Percentiles rank a stretch among this genome's conserved stretches.
phyloP scores from a whole-genome alignment of 1,139 yeast genomes.

The Sporopachydermia cereana region DNA sequence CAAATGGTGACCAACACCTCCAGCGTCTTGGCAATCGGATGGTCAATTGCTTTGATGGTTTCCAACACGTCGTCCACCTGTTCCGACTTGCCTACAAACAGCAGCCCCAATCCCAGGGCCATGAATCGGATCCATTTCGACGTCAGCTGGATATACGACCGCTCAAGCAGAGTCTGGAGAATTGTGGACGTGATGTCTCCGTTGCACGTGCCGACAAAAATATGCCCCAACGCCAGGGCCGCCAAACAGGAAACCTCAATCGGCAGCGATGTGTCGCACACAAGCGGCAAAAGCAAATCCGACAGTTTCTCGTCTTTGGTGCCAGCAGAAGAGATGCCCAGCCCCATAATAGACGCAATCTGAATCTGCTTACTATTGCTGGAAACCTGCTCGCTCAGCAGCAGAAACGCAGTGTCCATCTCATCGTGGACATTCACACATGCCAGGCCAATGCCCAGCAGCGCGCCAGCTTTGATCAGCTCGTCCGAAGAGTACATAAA shows the following conservation, averaged over 20 bases:
- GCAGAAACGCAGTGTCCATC: slow-evolving; percentile 82
- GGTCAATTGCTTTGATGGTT: slow-evolving; percentile 90
- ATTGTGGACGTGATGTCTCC: slow-evolving; percentile 90
- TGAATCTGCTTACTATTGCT: slow-evolving; percentile 44
- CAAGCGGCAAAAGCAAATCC: slow-evolving; percentile 70
- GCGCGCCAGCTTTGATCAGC: slow-evolving; percentile 91
- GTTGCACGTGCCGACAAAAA: slow-evolving; percentile 91
- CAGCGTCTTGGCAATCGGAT: slow-evolving; percentile 82
- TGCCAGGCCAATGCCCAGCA: slow-evolving; percentile 91
- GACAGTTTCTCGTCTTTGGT: slow-evolving; percentile 78
- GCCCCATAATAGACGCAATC: slow-evolving; percentile 76
- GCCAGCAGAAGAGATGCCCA: slow-evolving; percentile 94
- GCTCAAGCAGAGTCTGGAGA: slow-evolving; percentile 79
- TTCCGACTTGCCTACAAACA: slow-evolving; percentile 91
- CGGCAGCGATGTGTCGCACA: slow-evolving; percentile 64
- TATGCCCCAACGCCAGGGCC: slow-evolving; percentile 86
- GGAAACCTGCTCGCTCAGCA: slow-evolving; percentile 66
- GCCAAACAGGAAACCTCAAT: slow-evolving; percentile 79
- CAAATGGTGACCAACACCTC: slow-evolving; percentile 87
- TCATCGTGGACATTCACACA: slow-evolving; percentile 94
- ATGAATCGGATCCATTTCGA: slow-evolving; percentile 83
- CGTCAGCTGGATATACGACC: slow-evolving; percentile 65
- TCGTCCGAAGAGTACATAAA: slow-evolving; percentile 78
- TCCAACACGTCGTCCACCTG: slow-evolving; percentile 93
- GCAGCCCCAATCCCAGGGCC: slow-evolving; percentile 84